Base-by-base conservation (phyloP, 371 early-diverging fungal species). In the Mycotypha africana region DNA sequence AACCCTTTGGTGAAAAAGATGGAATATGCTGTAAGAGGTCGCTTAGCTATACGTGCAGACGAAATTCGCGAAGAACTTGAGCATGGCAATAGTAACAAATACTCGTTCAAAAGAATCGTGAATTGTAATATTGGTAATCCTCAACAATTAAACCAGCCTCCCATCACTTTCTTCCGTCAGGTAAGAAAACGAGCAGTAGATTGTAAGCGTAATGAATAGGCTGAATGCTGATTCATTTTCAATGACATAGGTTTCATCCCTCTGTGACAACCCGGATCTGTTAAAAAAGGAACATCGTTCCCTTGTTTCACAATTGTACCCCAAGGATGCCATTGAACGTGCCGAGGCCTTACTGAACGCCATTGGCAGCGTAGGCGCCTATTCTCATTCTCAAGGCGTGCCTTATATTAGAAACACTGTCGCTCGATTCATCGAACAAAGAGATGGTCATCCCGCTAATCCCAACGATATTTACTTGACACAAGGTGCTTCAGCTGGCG, bases 21-120 rank as follows among this genome's bases (percentile, higher is more conserved):
- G 40, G 89, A 96, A 51, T 98, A 98, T 60, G 97, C 98, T 34
- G 98, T 98, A 8, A 86, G 98, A 35, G 98, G 98, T 35, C 92
- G 84, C 47, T 74, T 95, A 34, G 96, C 98, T 28, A 92, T 98
- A 56, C 84, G 90, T n/a, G 92, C 95, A 4, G 98, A 98, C 42
- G 77, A 84, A 40, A 74, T 97, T 42, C 72, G 79, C 19, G 74
- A 81, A 70, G 79, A 82, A 40, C 52, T 84, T 26, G 62, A 61
- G 23, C 35, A 68, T 1, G 65, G 74, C 4, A 62, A 65, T 5
- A 65, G 75, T 4, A 61, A 65, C 5, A 38, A 53, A 8, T 78
- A 82, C 36, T 81, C 85, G 0, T 96, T 95, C 67, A 58, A 70
- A 32, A 56, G 71, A 25, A 78, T 94, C 45, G 81, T 85, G 12